Evolutionary conservation across 208 protist species (phyloP), one percentile per base, ranked within the genome.

Genomic region (Spongospora subterranea): DNA sequence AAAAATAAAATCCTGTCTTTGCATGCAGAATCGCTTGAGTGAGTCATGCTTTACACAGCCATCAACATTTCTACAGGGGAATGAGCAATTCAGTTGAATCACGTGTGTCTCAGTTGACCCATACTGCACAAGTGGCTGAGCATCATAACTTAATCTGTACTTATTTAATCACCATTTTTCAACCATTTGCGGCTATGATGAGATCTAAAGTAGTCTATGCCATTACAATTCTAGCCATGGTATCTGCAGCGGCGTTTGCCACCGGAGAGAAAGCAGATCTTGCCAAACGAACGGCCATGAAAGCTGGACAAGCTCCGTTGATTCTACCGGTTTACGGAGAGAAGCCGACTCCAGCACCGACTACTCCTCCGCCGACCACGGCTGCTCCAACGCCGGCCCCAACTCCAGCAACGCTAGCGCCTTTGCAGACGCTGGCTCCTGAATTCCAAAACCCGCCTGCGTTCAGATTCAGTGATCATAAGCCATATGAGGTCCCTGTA

Each of bases 381-480:
- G 17, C 71, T 6, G 71, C 71, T 6, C 71, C 71, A 43, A 82
- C 71, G 17, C 71, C 71, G n/a, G 71, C 71, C 11, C 71, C 71
- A 82, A 82, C 71, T 13, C 71, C 71, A 39, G 71, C 71, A 43
- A 35, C n/a, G n/a, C 17, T 43, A 13, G 11, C 71, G n/a, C 35
- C 71, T 6, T 43, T 43, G 71, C 11, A 6, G 71, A 82, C 71
- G 71, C 71, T 82, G 71, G 71, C 71, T 6, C 71, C 71, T n/a
- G 71, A 82, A 43, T 82, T 82, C 71, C 71, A 82, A n/a, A 82
- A 82, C n/a, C 71, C 71, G 17, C 71, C 71, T 43, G 71, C 6
- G 13, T 82, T 82, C 71, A 6, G n/a, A 20, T 82, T 82, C 71
- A 35, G 11, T n/a, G 71, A 82, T n/a, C n/a, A 6, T 6, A 6